phyloP scores from a whole-genome alignment of 139 green algal species.

The Asterochloris erici region DNA sequence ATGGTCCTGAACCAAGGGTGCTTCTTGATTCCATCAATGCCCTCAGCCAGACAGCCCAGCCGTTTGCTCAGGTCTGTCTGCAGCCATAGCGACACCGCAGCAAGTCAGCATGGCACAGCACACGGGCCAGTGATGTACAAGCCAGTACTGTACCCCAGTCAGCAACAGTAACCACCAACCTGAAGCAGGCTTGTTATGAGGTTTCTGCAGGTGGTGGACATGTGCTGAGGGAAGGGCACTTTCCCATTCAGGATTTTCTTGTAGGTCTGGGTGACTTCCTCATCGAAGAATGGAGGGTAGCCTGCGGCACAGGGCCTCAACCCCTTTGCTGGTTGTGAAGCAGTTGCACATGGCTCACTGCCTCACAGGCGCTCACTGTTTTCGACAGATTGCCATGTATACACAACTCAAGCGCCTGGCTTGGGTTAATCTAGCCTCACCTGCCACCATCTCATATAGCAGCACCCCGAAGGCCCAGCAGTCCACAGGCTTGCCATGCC shows the following conservation, averaged over 20 bases:
- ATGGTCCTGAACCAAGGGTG: constrained; percentile 63
- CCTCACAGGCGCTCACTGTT: background rate
- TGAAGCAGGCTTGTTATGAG: constrained; percentile 37
- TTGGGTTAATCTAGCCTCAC: constrained; percentile 8
- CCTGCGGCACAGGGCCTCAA: background rate
- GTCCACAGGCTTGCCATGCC: constrained; percentile 70
- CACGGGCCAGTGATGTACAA: background rate
- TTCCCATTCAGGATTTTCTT: constrained; percentile 39
- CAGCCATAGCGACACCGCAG: background rate
- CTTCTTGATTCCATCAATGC: constrained; percentile 49
- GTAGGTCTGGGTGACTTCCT: constrained; percentile 58
- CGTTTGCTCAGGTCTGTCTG: constrained; percentile 41
- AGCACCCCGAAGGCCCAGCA: constrained; percentile 87
- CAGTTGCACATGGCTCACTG: no score
- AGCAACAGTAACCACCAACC: background rate
- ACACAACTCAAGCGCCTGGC: no score
- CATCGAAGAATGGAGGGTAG: constrained; percentile 75
- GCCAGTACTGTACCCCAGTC: background rate
- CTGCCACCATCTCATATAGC: constrained; percentile 77
- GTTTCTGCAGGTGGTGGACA: constrained; percentile 34
- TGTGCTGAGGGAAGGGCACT: constrained; percentile 34
- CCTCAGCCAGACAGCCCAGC: constrained; percentile 40
- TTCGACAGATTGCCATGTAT: no score
- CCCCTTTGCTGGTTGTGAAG: no score
- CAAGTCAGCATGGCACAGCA: background rate